Evolutionary conservation across 495 filamentous ascomycete genomes (phyloP).

Genomic region (Xylaria curta): DNA sequence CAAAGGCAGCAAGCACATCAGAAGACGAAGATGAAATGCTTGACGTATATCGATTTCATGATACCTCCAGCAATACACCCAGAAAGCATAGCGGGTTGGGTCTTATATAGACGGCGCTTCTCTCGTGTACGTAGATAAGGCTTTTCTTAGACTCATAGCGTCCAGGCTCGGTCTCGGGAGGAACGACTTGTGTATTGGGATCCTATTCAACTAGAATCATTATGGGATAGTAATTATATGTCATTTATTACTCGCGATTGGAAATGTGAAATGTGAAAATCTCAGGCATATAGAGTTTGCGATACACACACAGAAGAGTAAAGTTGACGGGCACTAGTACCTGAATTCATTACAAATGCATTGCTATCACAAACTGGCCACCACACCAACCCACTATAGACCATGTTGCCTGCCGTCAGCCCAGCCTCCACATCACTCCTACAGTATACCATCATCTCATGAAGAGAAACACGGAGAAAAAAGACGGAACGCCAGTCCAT

Average conservation of each 20-base stretch:
- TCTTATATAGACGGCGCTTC: neutral
- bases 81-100: constrained; percentile 16
- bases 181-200: neutral
- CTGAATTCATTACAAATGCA: neutral
- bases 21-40: neutral
- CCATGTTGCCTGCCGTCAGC: neutral
- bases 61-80: neutral
- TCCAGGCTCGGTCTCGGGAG: neutral
- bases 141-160: neutral
- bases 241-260: neutral
- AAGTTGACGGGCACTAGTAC: neutral
- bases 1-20: neutral
- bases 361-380: constrained; percentile 5
- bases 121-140: constrained; percentile 4
- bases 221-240: neutral
- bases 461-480: neutral
- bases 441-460: neutral
- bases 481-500: constrained; percentile 24
- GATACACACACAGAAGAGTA: neutral
- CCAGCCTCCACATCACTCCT: neutral
- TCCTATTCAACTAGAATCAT: neutral
- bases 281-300: neutral
- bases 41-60: neutral
- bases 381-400: neutral
- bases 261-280: neutral